Evolutionary conservation across 805 yeast genomes (phyloP).

Genomic region (Saccharomycopsis olivae): DNA sequence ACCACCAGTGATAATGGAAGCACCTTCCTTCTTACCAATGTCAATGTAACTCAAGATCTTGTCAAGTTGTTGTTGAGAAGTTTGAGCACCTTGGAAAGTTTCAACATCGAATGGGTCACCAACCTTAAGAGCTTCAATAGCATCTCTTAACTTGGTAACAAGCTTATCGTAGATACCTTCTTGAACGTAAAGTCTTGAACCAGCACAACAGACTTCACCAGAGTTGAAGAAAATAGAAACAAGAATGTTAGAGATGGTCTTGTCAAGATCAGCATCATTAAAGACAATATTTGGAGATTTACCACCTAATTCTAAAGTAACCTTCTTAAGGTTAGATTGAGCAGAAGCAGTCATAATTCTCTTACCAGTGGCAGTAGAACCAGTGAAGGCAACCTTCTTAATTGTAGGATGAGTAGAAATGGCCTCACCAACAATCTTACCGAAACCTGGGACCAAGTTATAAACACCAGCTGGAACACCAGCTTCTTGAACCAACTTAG

Average conservation of each 20-base stretch:
- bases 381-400: slow-evolving; percentile 72
- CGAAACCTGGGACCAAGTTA: slow-evolving; percentile 66
- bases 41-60: slow-evolving; percentile 60
- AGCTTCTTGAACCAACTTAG: slow-evolving; percentile 51
- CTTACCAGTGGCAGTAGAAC: slow-evolving; percentile 71
- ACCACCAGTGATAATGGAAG: slow-evolving; percentile 64
- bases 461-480: slow-evolving; percentile 71
- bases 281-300: slow-evolving; percentile 71
- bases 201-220: slow-evolving; percentile 78
- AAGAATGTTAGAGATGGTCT: slow-evolving; percentile 41
- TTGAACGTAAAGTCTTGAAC: slow-evolving; percentile 70
- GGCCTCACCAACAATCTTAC: slow-evolving; percentile 62
- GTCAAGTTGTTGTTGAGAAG: slow-evolving; percentile 57
- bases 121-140: slow-evolving; percentile 47
- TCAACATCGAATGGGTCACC: slow-evolving; percentile 67
- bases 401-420: slow-evolving; percentile 58
- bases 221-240: slow-evolving; percentile 69
- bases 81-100: slow-evolving; percentile 70
- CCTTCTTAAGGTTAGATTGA: slow-evolving; percentile 61
- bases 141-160: slow-evolving; percentile 45
- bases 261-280: slow-evolving; percentile 51
- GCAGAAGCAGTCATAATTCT: slow-evolving; percentile 61
- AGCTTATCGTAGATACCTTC: slow-evolving; percentile 59
- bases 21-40: slow-evolving; percentile 58
- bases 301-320: slow-evolving; percentile 77